phyloP scores from a whole-genome alignment of 2,329 filamentous ascomycete species.

The Fusarium chlamydosporum region DNA sequence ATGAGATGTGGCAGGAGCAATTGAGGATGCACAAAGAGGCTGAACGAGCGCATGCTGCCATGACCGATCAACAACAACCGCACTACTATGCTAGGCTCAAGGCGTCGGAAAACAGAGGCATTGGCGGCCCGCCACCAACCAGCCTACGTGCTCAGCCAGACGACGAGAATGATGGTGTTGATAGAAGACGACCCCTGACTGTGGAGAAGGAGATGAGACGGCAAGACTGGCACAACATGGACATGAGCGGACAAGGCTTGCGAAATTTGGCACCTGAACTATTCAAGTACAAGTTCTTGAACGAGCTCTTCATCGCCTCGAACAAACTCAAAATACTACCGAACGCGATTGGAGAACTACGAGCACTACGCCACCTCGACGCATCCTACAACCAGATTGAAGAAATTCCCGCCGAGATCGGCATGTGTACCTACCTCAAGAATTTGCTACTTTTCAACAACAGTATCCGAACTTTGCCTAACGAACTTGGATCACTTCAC shows the following conservation, averaged over 20 bases:
- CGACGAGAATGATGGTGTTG: slow-evolving; percentile 68
- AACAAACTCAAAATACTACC: slow-evolving; percentile 91
- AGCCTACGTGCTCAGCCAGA: slow-evolving; percentile 64
- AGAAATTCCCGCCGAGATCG: slow-evolving; percentile 88
- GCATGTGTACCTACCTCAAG: slow-evolving; percentile 95
- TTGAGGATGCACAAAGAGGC: slow-evolving; percentile 83
- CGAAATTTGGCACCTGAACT: slow-evolving; percentile 83
- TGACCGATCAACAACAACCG: slow-evolving; percentile 74
- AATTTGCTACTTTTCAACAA: slow-evolving; percentile 92
- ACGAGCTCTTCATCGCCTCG: slow-evolving; percentile 92
- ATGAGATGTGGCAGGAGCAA: slow-evolving; percentile 89
- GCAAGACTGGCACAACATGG: slow-evolving; percentile 92
- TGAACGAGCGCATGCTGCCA: slow-evolving; percentile 79
- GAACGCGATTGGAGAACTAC: slow-evolving; percentile 82
- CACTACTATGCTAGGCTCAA: slow-evolving; percentile 81
- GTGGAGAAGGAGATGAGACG: slow-evolving; percentile 75
- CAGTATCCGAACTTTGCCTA: slow-evolving; percentile 83
- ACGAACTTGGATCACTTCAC: slow-evolving; percentile 89
- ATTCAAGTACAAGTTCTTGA: slow-evolving; percentile 90
- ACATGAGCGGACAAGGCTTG: slow-evolving; percentile 95
- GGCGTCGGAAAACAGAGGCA: slow-evolving; percentile 77
- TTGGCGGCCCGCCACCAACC: slow-evolving; percentile 67
- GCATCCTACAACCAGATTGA: slow-evolving; percentile 88
- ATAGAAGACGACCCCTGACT: slow-evolving; percentile 73
- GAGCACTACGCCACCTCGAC: slow-evolving; percentile 86